Conservation (phyloP, 2,329 filamentous ascomycete genomes). For the Colletotrichum brevisporum region DNA sequence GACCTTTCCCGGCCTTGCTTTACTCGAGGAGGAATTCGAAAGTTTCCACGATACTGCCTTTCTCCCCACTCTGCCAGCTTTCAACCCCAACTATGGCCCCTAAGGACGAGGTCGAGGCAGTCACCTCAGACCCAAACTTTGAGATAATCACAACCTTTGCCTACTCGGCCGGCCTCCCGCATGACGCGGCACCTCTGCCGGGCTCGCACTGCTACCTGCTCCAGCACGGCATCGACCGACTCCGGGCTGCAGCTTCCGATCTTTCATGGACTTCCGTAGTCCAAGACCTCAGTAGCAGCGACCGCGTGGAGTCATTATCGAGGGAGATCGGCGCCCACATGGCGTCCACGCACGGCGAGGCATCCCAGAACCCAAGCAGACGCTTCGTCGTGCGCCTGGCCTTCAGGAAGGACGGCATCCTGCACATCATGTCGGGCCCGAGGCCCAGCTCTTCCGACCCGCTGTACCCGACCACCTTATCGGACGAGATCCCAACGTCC, state of each 20-base stretch:
- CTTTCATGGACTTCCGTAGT: background rate
- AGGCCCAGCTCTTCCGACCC: background rate
- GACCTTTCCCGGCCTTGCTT: no score
- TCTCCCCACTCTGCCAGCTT: background rate
- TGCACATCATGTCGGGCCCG: constrained; percentile 11
- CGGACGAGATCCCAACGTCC: background rate
- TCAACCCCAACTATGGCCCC: background rate
- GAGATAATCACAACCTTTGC: constrained; percentile 18
- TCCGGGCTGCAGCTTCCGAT: background rate
- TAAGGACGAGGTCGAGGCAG: constrained; percentile 1
- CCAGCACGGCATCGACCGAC: background rate
- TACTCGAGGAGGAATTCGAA: background rate
- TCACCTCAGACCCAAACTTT: constrained; percentile 7
- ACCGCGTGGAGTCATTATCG: background rate
- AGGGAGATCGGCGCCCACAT: background rate
- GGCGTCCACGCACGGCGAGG: background rate
- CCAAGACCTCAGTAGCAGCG: background rate
- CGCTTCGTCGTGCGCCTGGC: constrained; percentile 21
- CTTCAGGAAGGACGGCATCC: background rate
- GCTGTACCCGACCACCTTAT: background rate
- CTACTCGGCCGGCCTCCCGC: constrained; percentile 1
- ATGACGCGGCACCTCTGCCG: background rate
- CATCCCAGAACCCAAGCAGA: background rate
- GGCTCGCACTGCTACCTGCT: background rate
- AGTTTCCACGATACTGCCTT: background rate